Evolutionary conservation across 306 rosid species (phyloP).

Genomic region (Glycine soja): DNA sequence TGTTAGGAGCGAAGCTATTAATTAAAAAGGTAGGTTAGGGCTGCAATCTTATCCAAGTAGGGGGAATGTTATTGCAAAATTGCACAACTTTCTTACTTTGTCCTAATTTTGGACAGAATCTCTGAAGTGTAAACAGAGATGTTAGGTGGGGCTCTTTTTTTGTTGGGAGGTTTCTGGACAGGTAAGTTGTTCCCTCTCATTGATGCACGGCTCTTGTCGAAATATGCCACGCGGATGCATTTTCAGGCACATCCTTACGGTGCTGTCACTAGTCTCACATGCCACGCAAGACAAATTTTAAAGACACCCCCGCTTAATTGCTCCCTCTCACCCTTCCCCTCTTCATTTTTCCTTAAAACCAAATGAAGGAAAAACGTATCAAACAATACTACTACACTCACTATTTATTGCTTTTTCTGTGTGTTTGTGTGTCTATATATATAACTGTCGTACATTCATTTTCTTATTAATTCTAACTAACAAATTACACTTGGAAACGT

Average conservation of each 20-base stretch:
- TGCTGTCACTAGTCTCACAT: conserved; percentile 45
- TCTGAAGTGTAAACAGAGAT: conserved; percentile 7
- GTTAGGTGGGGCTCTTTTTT: conserved; percentile 42
- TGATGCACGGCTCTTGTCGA: conserved; percentile 50
- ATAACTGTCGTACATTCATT: background rate
- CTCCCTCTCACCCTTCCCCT: background rate
- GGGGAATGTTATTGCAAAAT: background rate
- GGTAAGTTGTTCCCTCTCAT: conserved; percentile 50
- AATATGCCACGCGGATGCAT: conserved; percentile 44
- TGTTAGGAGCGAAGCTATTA: conserved; percentile 32
- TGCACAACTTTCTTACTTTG: background rate
- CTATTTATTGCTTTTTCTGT: too few relatives aligned
- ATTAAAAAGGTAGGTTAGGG: conserved; percentile 40
- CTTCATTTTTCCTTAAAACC: background rate
- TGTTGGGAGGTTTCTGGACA: conserved; percentile 53
- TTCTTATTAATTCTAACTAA: background rate
- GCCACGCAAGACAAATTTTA: conserved; percentile 51
- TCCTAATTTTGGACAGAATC: conserved; percentile 32
- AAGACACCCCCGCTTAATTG: too few relatives aligned
- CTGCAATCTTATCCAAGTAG: conserved; percentile 41
- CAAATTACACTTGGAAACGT: background rate
- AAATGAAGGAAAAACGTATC: conserved; percentile 38
- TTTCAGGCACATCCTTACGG: too few relatives aligned
- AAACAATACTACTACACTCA: background rate
- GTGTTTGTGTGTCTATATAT: too few relatives aligned